Evolutionary conservation across 169 alveolate species (phyloP).

Genomic region (Babesia sp.): DNA sequence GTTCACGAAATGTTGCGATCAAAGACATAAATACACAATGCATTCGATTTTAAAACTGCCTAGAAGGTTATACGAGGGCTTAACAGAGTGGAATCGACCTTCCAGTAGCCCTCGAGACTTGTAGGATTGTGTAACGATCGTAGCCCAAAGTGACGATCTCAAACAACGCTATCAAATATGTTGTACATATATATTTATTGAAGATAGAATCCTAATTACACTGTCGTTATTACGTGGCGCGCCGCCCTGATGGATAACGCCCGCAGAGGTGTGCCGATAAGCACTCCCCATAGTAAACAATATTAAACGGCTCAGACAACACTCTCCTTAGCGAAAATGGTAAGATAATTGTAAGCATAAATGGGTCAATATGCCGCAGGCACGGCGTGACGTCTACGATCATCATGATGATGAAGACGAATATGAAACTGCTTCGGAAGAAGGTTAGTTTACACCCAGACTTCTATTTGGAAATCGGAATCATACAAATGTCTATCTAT

Average conservation of each 20-base stretch:
- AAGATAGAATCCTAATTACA: neutral
- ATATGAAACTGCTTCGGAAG: slow-evolving; percentile 5
- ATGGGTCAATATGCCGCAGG: neutral
- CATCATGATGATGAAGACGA: neutral
- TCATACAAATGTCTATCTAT: too few species aligned
- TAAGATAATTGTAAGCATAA: neutral
- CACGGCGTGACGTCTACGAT: neutral
- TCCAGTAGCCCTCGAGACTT: too few species aligned
- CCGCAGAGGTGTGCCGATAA: slow-evolving; percentile 10
- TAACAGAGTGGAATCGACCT: too few species aligned
- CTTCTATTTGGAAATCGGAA: neutral
- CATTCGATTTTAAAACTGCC: too few species aligned
- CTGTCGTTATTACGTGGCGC: neutral
- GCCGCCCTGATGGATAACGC: neutral
- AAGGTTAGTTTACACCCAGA: neutral
- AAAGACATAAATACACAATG: too few species aligned
- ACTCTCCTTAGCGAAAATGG: slow-evolving; percentile 8
- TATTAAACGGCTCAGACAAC: neutral
- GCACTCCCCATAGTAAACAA: slow-evolving; percentile 31
- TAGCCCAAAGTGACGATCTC: too few species aligned
- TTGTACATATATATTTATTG: neutral
- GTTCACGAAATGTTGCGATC: too few species aligned
- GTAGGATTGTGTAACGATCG: too few species aligned
- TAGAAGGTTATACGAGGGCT: too few species aligned
- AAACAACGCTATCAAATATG: too few species aligned